These are phyloP conservation scores for Pythium plurisporium DNA, from an alignment of 352 stramenopile species.

Conservation along the genomic window DNA sequence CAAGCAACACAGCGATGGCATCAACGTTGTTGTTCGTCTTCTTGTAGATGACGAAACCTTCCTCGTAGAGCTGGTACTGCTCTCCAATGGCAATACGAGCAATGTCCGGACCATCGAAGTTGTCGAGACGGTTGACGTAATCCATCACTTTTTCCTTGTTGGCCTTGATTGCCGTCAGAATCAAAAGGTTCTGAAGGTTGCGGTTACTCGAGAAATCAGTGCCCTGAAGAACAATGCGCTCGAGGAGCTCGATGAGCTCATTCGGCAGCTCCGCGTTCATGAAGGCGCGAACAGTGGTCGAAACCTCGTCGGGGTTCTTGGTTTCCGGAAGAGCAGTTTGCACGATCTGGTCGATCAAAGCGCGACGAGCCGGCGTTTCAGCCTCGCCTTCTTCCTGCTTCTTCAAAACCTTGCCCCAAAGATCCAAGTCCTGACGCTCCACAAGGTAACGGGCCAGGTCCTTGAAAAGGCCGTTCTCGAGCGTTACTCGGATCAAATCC, in stretches of 20 bases:
- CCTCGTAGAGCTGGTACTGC: slow-evolving; percentile 98
- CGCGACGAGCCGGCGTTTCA: slow-evolving; percentile 90
- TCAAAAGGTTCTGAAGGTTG: slow-evolving; percentile 99
- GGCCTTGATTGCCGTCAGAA: slow-evolving; percentile 99
- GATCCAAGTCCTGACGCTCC: slow-evolving; percentile 97
- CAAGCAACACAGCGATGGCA: slow-evolving; percentile 90
- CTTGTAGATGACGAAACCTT: slow-evolving; percentile 99
- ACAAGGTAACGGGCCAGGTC: slow-evolving; percentile 99
- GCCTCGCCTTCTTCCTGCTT: slow-evolving; percentile 90
- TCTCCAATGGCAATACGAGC: slow-evolving; percentile 98
- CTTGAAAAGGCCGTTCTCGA: slow-evolving; percentile 99
- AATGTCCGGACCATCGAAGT: slow-evolving; percentile 99
- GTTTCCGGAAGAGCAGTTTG: slow-evolving; percentile 99
- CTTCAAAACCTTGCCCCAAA: slow-evolving; percentile 97
- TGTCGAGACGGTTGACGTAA: slow-evolving; percentile 99
- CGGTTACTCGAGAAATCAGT: slow-evolving; percentile 99
- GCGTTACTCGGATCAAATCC: slow-evolving; percentile 98
- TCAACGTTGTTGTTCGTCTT: slow-evolving; percentile 98
- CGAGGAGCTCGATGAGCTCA: slow-evolving; percentile 98
- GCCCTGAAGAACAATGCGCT: slow-evolving; percentile 99
- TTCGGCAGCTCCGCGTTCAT: slow-evolving; percentile 99
- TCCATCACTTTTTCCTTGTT: slow-evolving; percentile 98
- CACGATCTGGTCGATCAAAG: slow-evolving; percentile 99
- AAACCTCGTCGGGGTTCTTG: slow-evolving; percentile 98
- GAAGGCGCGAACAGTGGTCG: slow-evolving; percentile 99